These are phyloP conservation scores for Pachysandra terminalis DNA, from an alignment of 164 flowering plant genomes.

Conservation along the genomic window DNA sequence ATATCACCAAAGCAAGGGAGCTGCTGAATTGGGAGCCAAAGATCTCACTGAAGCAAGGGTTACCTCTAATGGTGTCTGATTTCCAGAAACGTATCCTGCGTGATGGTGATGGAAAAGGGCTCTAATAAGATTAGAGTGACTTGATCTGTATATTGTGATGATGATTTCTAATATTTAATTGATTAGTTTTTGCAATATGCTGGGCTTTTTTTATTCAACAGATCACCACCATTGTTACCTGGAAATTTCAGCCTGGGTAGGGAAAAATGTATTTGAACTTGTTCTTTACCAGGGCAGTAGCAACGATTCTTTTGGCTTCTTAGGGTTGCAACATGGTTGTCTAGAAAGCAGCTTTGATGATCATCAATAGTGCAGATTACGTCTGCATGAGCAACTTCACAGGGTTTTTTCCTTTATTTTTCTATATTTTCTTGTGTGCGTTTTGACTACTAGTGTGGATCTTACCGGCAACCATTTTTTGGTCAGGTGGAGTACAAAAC, in stretches of 20 bases:
- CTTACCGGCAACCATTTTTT: too few relatives aligned
- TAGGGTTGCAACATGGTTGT: too few relatives aligned
- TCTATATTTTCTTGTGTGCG: too few relatives aligned
- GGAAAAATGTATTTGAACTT: too few relatives aligned
- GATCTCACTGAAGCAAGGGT: slow-evolving; percentile 61
- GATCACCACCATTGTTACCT: neutral
- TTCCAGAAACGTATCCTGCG: slow-evolving; percentile 70
- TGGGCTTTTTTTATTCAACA: slow-evolving; percentile 1
- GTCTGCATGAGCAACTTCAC: too few relatives aligned
- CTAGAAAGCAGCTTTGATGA: too few relatives aligned
- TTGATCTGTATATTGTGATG: slow-evolving; percentile 13
- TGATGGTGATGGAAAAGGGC: slow-evolving; percentile 45
- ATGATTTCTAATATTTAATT: neutral
- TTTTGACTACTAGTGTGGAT: too few relatives aligned
- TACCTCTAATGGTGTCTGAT: slow-evolving; percentile 85
- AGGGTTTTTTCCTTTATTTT: too few relatives aligned
- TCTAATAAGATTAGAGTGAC: slow-evolving; percentile 7
- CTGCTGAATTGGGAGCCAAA: slow-evolving; percentile 94
- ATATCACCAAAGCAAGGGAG: slow-evolving; percentile 80
- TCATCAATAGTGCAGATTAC: too few relatives aligned
- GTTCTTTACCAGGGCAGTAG: too few relatives aligned
- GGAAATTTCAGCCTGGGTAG: neutral
- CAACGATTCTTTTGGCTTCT: too few relatives aligned
- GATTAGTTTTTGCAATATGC: neutral
- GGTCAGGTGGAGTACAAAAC: too few relatives aligned